Conservation (phyloP, 768 basidiomycete genomes). For the Saitozyma sp. region DNA sequence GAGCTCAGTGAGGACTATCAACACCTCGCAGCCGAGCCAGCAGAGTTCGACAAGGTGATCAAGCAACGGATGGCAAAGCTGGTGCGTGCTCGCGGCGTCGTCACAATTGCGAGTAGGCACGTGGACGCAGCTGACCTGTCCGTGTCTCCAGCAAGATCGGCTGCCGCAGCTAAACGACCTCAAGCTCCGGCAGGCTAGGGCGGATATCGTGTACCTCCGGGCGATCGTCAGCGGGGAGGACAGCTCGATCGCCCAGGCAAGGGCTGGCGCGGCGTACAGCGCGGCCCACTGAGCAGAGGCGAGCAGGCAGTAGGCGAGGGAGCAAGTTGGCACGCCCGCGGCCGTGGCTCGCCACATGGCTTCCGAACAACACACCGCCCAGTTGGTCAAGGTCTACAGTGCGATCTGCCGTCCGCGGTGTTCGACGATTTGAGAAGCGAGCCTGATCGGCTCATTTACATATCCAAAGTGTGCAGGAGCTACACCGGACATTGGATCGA, state of each 20-base stretch:
- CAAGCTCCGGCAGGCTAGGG: constrained; percentile 23
- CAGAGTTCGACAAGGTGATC: constrained; percentile 13
- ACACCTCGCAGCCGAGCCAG: constrained; percentile 15
- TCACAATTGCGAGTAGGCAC: too few species aligned
- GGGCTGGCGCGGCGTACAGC: constrained; percentile 8
- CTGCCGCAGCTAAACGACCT: constrained; percentile 14
- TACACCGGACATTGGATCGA: too few species aligned
- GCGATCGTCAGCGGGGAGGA: constrained; percentile 18
- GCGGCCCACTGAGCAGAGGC: background rate
- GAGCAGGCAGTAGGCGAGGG: too few species aligned
- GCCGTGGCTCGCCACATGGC: background rate
- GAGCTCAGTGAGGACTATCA: too few species aligned
- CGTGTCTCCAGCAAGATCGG: background rate
- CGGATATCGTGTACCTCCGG: constrained; percentile 27
- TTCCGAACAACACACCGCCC: too few species aligned
- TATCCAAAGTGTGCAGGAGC: too few species aligned
- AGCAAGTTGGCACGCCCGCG: constrained; percentile 1
- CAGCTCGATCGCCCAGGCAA: constrained; percentile 11
- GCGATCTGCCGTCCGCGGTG: too few species aligned
- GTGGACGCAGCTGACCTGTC: background rate
- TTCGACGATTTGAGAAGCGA: too few species aligned
- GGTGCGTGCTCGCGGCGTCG: constrained; percentile 13
- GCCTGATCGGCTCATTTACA: too few species aligned
- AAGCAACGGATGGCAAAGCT: constrained; percentile 15
- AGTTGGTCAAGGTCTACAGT: too few species aligned